phyloP scores from a whole-genome alignment of 176 grass and related monocot genomes.

The Cenchrus fungigraminus region DNA sequence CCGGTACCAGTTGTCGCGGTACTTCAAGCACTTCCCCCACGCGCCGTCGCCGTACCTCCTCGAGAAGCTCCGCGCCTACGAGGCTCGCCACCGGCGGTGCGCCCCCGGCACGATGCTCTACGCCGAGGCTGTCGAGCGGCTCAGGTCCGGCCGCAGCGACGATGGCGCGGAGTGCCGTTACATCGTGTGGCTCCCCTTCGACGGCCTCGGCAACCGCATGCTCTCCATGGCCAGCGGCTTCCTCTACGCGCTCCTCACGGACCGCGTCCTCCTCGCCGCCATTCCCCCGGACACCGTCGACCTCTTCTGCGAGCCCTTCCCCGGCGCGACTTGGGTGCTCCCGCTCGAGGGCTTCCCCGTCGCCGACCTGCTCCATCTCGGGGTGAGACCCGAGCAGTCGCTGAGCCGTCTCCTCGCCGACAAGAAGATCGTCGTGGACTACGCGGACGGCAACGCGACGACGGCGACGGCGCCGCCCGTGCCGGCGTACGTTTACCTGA shows the following conservation, averaged over 20 bases:
- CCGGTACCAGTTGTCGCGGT: slow-evolving; percentile 32
- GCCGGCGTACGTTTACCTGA: slow-evolving; percentile 46
- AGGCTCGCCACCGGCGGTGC: slow-evolving; percentile 59
- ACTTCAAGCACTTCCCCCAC: slow-evolving; percentile 42
- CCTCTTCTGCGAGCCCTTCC: slow-evolving; percentile 66
- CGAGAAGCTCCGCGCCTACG: slow-evolving; percentile 55
- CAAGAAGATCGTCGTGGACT: not conserved
- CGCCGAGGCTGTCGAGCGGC: slow-evolving; percentile 37
- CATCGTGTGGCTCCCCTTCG: slow-evolving; percentile 52
- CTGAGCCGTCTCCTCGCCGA: slow-evolving; percentile 38
- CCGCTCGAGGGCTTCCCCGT: slow-evolving; percentile 51
- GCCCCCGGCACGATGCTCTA: slow-evolving; percentile 54
- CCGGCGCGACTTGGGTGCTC: slow-evolving; percentile 44
- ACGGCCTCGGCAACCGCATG: slow-evolving; percentile 72
- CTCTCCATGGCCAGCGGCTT: slow-evolving; percentile 51
- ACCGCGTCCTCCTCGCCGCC: slow-evolving; percentile 48
- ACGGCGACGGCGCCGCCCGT: not conserved
- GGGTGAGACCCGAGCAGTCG: not conserved
- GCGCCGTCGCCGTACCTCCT: slow-evolving; percentile 45
- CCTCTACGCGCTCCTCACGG: slow-evolving; percentile 65
- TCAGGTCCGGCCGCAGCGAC: slow-evolving; percentile 34
- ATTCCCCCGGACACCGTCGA: slow-evolving; percentile 28
- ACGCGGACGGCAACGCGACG: not conserved
- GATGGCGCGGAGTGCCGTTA: slow-evolving; percentile 41
- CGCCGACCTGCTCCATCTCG: not conserved